These are phyloP conservation scores for Suhomyces emberorum DNA, from an alignment of 805 yeast species.

Conservation along the genomic window DNA sequence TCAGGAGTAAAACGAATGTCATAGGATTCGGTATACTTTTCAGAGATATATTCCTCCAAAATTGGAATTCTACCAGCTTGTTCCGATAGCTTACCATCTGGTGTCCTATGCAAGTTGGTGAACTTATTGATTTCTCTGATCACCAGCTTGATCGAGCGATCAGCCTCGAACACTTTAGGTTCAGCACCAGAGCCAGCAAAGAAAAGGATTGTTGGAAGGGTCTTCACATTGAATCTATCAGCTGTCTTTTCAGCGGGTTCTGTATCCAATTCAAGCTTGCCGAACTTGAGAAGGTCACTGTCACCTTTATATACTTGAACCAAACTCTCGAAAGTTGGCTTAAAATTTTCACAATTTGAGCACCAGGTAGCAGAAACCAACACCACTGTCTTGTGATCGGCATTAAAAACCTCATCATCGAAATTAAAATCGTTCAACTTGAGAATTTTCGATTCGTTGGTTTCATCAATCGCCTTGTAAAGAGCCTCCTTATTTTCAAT, in stretches of 20 bases:
- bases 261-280: constrained; percentile 38
- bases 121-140: constrained; percentile 26
- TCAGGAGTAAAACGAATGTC: constrained; percentile 14
- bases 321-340: constrained; percentile 48
- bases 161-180: constrained; percentile 28
- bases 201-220: constrained; percentile 55
- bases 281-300: constrained; percentile 31
- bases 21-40: constrained; percentile 14
- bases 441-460: constrained; percentile 14
- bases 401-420: constrained; percentile 35
- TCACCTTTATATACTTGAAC: constrained; percentile 46
- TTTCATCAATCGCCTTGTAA: constrained; percentile 18
- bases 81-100: constrained; percentile 29
- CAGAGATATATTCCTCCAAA: background rate
- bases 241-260: constrained; percentile 43
- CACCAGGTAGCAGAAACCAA: constrained; percentile 64
- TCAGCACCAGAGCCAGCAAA: constrained; percentile 31
- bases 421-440: constrained; percentile 41
- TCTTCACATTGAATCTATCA: constrained; percentile 37
- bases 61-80: constrained; percentile 30
- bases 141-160: constrained; percentile 17
- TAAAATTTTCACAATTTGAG: constrained; percentile 50
- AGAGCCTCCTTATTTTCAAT: constrained; percentile 9
- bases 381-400: constrained; percentile 35
- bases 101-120: constrained; percentile 25